Percentiles rank a stretch among this genome's conserved stretches.
phyloP scores from a whole-genome alignment of 1,139 yeast genomes.

The Yamadazyma kanchanaburiensis region DNA sequence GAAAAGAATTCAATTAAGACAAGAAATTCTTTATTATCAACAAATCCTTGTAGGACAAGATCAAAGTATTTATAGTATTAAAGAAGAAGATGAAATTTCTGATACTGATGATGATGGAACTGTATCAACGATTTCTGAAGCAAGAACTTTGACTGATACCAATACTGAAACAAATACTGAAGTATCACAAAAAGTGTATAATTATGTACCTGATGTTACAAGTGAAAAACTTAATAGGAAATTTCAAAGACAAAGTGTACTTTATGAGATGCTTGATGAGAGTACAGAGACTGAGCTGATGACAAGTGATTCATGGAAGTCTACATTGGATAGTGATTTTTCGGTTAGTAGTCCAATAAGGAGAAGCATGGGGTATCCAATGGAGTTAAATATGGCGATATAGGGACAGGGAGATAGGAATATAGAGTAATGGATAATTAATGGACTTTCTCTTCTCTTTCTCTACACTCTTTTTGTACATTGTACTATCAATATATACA shows the following conservation, averaged over 20 bases:
- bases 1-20: constrained; percentile 40
- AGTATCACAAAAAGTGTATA: background rate
- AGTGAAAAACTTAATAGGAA: constrained; percentile 21
- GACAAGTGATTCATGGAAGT: constrained; percentile 13
- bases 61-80: constrained; percentile 8
- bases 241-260: constrained; percentile 37
- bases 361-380: constrained; percentile 18
- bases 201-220: constrained; percentile 15
- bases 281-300: constrained; percentile 10
- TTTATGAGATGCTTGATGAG: constrained; percentile 47
- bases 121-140: constrained; percentile 5
- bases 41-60: constrained; percentile 20
- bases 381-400: constrained; percentile 10
- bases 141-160: constrained; percentile 3
- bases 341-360: constrained; percentile 14
- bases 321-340: constrained; percentile 5
- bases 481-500: constrained; percentile 17
- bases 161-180: background rate
- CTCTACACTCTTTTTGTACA: constrained; percentile 6
- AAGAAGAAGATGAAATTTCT: constrained; percentile 6
- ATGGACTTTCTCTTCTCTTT: background rate
- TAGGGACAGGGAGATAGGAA: constrained; percentile 1
- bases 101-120: constrained; percentile 5
- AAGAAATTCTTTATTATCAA: constrained; percentile 39
- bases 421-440: background rate